A percentile compares a stretch with the other conserved stretches of the same genome.
phyloP scores from a whole-genome alignment of 2,329 filamentous ascomycete species.

The Fusarium illudens region DNA sequence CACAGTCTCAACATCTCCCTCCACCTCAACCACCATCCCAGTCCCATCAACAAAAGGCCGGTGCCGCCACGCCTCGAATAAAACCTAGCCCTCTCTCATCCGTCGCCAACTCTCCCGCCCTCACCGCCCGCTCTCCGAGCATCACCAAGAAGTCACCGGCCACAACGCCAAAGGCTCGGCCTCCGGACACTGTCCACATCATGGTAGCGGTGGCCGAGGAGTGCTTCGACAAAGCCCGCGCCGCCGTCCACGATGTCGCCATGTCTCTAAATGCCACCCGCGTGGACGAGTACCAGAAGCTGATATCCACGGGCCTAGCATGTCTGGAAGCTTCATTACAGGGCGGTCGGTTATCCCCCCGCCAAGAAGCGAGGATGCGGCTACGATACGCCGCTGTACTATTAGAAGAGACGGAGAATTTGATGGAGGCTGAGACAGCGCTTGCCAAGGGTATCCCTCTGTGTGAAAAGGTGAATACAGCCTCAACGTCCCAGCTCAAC shows the following conservation, averaged over 20 bases:
- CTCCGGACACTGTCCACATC: slow-evolving; percentile 64
- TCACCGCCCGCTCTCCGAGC: slow-evolving; percentile 51
- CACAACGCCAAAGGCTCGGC: slow-evolving; percentile 50
- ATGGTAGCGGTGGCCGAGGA: slow-evolving; percentile 79
- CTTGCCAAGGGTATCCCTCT: slow-evolving; percentile 75
- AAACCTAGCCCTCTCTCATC: slow-evolving; percentile 52
- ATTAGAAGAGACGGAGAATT: slow-evolving; percentile 79
- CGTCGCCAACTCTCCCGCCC: slow-evolving; percentile 53
- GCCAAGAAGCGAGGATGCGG: slow-evolving; percentile 73
- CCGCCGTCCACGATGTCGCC: slow-evolving; percentile 57
- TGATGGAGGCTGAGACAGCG: slow-evolving; percentile 75
- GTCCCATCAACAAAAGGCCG: slow-evolving; percentile 33
- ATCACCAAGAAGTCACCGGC: slow-evolving; percentile 55
- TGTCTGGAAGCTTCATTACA: slow-evolving; percentile 77
- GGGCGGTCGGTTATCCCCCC: slow-evolving; percentile 66
- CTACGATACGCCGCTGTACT: slow-evolving; percentile 76
- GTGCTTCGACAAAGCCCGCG: slow-evolving; percentile 73
- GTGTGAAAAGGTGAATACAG: slow-evolving; percentile 66
- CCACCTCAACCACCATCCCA: slow-evolving; percentile 24
- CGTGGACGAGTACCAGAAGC: slow-evolving; percentile 73
- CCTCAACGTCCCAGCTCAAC: not conserved
- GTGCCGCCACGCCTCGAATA: slow-evolving; percentile 38
- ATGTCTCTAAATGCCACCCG: slow-evolving; percentile 51
- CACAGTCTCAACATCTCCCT: slow-evolving; percentile 12
- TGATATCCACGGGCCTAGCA: slow-evolving; percentile 75